Base-by-base conservation (phyloP, 1,284 basidiomycete species). In the Rhodotorula sp. region DNA sequence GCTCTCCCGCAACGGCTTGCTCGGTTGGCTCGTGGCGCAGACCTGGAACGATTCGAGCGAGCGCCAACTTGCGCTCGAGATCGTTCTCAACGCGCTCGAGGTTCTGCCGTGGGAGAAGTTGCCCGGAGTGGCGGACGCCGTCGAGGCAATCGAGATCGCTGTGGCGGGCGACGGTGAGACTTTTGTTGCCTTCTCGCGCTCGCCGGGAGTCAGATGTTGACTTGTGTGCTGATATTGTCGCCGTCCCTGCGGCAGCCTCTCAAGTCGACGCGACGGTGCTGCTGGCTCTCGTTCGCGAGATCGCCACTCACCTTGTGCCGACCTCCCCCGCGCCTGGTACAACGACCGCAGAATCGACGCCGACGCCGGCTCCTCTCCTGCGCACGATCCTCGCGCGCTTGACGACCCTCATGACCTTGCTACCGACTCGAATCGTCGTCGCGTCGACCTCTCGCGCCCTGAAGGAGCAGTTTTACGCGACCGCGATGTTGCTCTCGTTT, bases 1-100 rank as follows among this genome's bases (percentile, higher is more conserved):
- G 74, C 49, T 79, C 70, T 42, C 63, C 6, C 60, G 64, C 56
- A 61, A 76, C 76, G 66, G 65, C 49, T 37, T 69, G 12, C 60
- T 75, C 24, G 67, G 67, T 0, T 73, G 71, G 71, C 53, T 75
- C 42, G 44, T 65, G 6, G 66, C 64, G n/a, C 68, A 72, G 33
- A 30, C 51, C 14, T 57, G 64, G n/a, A 57, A 68, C 48, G 66
- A 72, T 44, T 55, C 56, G 49, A 53, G 42, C 42, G 73, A 75
- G 49, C 68, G 70, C 5, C n/a, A 62, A 26, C 60, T 70, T 2
- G 30, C 68, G n/a, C 59, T 67, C 8, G 15, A 37, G 4, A 62
- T 72, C 49, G 51, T 72, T n/a, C 12, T 6, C 18, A 72, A 75
- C 56, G 24, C 67, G 8, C 55, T 59, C n/a, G 62, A 63, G 8